Evolutionary conservation across 106 monocot species (phyloP).

Genomic region (Apostasia shenzhenica): DNA sequence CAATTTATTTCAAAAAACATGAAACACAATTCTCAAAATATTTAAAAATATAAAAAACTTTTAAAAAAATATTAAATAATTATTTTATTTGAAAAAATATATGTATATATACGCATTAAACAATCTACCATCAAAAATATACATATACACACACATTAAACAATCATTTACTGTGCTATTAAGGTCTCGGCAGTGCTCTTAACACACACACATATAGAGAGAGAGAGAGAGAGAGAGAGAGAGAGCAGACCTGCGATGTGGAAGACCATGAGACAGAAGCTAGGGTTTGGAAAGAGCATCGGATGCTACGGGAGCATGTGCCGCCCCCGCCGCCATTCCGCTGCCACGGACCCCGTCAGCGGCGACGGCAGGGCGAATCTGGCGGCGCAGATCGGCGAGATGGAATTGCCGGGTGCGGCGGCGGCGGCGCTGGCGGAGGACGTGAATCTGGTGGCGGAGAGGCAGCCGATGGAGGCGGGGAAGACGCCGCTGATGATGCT

Average conservation of each 20-base stretch:
- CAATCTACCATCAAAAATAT: too few relatives aligned
- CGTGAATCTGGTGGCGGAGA: neutral
- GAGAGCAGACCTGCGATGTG: neutral
- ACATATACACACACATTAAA: too few relatives aligned
- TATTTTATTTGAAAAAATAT: too few relatives aligned
- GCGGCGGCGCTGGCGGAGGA: neutral
- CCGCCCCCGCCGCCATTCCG: neutral
- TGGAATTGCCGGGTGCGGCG: neutral
- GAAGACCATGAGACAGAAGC: neutral
- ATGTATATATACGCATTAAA: too few relatives aligned
- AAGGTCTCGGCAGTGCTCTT: too few relatives aligned
- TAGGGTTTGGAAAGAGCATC: neutral
- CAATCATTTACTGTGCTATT: too few relatives aligned
- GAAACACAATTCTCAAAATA: too few relatives aligned
- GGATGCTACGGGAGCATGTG: constrained; percentile 4
- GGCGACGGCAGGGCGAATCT: neutral
- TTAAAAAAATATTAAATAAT: too few relatives aligned
- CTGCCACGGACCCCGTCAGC: neutral
- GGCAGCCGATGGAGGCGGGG: neutral
- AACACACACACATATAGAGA: too few relatives aligned
- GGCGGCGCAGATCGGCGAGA: neutral
- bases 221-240: neutral
- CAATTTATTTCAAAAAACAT: too few relatives aligned
- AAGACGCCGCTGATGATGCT: neutral
- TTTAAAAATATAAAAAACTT: too few relatives aligned